These are phyloP conservation scores for Phyllosticta capitalensis DNA, from an alignment of 2,329 filamentous ascomycete genomes.

Conservation along the genomic window DNA sequence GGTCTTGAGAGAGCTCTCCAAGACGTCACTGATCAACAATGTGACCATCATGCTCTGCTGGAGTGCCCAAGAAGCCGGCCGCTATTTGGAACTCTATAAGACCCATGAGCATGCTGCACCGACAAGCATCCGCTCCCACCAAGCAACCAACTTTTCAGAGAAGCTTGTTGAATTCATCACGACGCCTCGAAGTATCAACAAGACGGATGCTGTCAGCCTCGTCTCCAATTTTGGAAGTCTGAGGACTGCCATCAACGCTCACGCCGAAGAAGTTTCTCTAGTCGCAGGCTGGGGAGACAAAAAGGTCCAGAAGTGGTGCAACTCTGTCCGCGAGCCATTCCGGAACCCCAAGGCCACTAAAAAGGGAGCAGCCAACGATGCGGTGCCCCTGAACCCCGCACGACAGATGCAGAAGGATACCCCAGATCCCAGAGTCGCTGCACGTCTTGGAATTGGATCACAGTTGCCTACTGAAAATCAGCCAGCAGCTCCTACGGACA, in stretches of 20 bases:
- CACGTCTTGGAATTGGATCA: constrained; percentile 22
- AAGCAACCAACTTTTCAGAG: constrained; percentile 69
- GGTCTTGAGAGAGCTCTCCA: constrained; percentile 76
- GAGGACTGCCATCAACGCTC: constrained; percentile 75
- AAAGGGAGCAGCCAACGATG: constrained; percentile 29
- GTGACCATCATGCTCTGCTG: constrained; percentile 88
- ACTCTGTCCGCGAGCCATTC: constrained; percentile 76
- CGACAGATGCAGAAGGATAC: constrained; percentile 17
- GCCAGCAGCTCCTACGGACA: constrained; percentile 16
- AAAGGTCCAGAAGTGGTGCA: constrained; percentile 82
- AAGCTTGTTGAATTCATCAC: constrained; percentile 89
- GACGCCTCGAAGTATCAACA: constrained; percentile 80
- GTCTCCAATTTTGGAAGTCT: constrained; percentile 90
- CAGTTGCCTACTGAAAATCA: constrained; percentile 22
- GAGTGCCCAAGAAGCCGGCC: constrained; percentile 85
- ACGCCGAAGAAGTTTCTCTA: constrained; percentile 71
- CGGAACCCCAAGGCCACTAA: constrained; percentile 62
- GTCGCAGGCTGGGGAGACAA: constrained; percentile 93
- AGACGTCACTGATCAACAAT: constrained; percentile 86
- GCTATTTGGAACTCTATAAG: constrained; percentile 93
- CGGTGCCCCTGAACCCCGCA: constrained; percentile 19
- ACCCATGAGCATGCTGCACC: constrained; percentile 81
- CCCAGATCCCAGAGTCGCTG: constrained; percentile 17
- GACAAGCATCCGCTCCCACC: constrained; percentile 73
- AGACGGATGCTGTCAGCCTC: constrained; percentile 82